Conservation (phyloP, 1,284 basidiomycete genomes). For the Leucoagaricus sp. region DNA sequence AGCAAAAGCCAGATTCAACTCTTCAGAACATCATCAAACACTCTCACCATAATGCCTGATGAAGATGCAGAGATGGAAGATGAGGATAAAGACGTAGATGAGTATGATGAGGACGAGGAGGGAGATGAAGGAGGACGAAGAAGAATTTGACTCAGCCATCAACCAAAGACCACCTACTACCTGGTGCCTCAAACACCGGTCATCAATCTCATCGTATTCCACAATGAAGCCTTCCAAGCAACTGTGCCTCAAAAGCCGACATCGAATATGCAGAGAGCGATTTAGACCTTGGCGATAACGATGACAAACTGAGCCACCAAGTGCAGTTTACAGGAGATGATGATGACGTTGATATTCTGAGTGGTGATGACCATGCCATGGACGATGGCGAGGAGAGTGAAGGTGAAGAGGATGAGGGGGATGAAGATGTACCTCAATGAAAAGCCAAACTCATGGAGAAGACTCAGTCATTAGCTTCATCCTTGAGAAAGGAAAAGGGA, state of each 20-base stretch:
- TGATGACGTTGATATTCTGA: slow-evolving; percentile 56
- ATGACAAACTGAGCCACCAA: slow-evolving; percentile 39
- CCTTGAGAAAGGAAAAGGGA: too few species aligned
- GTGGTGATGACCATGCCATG: slow-evolving; percentile 43
- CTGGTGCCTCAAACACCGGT: slow-evolving; percentile 44
- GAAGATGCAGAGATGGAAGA: slow-evolving; percentile 30
- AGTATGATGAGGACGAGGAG: slow-evolving; percentile 19
- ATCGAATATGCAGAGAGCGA: slow-evolving; percentile 84
- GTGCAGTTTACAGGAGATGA: slow-evolving; percentile 49
- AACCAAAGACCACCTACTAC: slow-evolving; percentile 21
- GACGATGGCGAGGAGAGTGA: too few species aligned
- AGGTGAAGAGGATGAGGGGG: slow-evolving; percentile 46
- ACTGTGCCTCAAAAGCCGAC: slow-evolving; percentile 34
- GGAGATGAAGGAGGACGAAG: too few species aligned
- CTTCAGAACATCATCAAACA: slow-evolving; percentile 77
- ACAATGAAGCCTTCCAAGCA: slow-evolving; percentile 46
- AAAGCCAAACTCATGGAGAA: slow-evolving; percentile 69
- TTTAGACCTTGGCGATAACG: slow-evolving; percentile 68
- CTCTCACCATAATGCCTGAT: slow-evolving; percentile 41
- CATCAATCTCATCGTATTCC: slow-evolving; percentile 49
- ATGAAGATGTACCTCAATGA: slow-evolving; percentile 67
- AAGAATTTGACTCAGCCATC: slow-evolving; percentile 21
- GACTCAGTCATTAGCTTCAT: slow-evolving; percentile 55
- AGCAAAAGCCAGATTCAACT: slow-evolving; percentile 84
- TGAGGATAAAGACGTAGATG: slow-evolving; percentile 27